Evolutionary conservation across 1,139 yeast genomes (phyloP), one percentile per base, ranked within the genome.

Genomic region (Saccharomyces hybrid): DNA sequence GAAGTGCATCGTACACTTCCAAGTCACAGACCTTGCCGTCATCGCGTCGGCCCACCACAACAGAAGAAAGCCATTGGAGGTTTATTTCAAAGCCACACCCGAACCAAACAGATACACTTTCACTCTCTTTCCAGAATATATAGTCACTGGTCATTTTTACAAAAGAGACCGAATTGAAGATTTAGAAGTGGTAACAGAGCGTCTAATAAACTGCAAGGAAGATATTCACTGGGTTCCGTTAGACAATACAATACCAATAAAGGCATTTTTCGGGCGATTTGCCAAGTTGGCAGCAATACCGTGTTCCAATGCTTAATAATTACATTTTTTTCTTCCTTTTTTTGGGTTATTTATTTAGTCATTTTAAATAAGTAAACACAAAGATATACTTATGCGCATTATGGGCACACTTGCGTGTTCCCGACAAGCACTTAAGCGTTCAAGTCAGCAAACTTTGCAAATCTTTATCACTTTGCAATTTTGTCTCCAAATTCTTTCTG

Each of bases 401-500:
- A 19, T n/a, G 19, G 23, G n/a, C 25, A 13, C n/a, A 7, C 11
- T 13, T 38, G 19, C 5, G 13, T 9, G 13, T 38, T 38, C 6
- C 23, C 25, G 5, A 38, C 19, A 9, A 19, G 25, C 44, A 4
- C 16, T 11, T n/a, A 19, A 11, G 44, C 25, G 44, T 16, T 38
- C 26, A 38, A 38, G 52, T 48, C 28, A 62, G 27, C 38, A 61
- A 51, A 19, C 57, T 50, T 8, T 46, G 47, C 34, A 62, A 51
- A 28, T 60, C 58, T 25, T 57, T 52, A 54, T 66, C 70, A 5
- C 53, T 56, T 47, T 60, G 57, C 38, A 68, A 46, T 16, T 55
- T 53, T 41, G 55, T 48, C 51, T 66, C 68, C 67, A 68, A 62
- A 34, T 60, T 59, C 52, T 61, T 64, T 48, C 71, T 60, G 3